Evolutionary conservation across 2,329 filamentous ascomycete genomes (phyloP).

Genomic region (Sordariomycetes sp.): DNA sequence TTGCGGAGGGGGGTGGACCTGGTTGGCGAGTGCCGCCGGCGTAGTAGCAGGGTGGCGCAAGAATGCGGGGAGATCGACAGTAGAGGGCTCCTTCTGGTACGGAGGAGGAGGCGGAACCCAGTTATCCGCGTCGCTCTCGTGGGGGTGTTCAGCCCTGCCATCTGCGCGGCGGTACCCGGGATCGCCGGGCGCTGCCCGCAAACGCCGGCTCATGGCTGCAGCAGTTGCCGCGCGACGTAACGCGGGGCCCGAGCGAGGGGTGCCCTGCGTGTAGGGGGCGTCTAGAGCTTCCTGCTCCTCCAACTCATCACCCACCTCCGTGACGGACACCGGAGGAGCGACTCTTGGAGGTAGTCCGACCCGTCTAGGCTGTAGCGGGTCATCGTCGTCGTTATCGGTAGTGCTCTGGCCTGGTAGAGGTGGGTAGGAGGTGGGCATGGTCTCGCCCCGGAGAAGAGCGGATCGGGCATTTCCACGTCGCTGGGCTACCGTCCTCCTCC

Average conservation of each 20-base stretch:
- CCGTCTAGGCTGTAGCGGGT: conserved; percentile 41
- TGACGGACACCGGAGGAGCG: conserved; percentile 8
- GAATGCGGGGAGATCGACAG: conserved; percentile 44
- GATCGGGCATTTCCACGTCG: conserved; percentile 36
- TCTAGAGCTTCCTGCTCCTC: conserved; percentile 55
- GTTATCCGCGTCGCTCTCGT: conserved; percentile 80
- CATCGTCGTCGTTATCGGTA: conserved; percentile 29
- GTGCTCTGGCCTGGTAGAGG: conserved; percentile 9
- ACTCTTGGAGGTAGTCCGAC: conserved; percentile 23
- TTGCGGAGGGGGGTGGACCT: neutral
- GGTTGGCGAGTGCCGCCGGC: conserved; percentile 14
- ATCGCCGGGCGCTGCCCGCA: conserved; percentile 47
- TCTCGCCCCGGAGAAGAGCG: conserved; percentile 37
- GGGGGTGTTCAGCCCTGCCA: conserved; percentile 61
- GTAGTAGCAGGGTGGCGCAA: conserved; percentile 36
- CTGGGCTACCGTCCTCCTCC: conserved; percentile 61
- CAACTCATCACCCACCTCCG: conserved; percentile 25
- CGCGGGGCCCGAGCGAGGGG: conserved; percentile 58
- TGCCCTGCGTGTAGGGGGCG: conserved; percentile 62
- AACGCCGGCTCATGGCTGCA: conserved; percentile 61
- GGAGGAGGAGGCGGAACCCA: conserved; percentile 81
- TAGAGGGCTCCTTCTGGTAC: conserved; percentile 54
- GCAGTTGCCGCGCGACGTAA: conserved; percentile 65
- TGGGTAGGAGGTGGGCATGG: conserved; percentile 19
- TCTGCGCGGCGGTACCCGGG: conserved; percentile 59